These are phyloP conservation scores for Aspergillus alliaceus DNA, from an alignment of 2,329 filamentous ascomycete genomes.

Conservation along the genomic window DNA sequence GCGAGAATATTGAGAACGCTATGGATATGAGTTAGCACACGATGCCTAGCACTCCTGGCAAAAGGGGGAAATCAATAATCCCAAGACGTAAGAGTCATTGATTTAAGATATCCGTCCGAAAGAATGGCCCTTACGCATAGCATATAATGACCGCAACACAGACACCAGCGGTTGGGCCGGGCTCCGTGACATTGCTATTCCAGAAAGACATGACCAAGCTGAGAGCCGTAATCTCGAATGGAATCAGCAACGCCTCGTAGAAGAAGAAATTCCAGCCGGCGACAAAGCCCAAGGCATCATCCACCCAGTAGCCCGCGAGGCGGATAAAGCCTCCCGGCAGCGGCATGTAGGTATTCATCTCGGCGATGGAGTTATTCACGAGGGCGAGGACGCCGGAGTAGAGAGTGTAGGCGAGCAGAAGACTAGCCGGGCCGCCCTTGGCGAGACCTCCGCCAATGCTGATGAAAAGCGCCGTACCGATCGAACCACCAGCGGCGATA, in stretches of 20 bases:
- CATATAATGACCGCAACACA: constrained; percentile 25
- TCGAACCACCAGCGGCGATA: constrained; percentile 43
- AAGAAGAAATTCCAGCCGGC: constrained; percentile 52
- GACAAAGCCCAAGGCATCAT: constrained; percentile 46
- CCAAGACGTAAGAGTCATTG: neutral
- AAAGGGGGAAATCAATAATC: too few species aligned
- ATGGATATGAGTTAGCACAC: neutral
- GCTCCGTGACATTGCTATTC: constrained; percentile 31
- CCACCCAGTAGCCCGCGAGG: constrained; percentile 46
- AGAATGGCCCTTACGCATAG: constrained; percentile 22
- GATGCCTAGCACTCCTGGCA: too few species aligned
- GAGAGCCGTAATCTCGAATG: constrained; percentile 45
- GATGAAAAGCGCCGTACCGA: constrained; percentile 41
- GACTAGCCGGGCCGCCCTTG: constrained; percentile 38
- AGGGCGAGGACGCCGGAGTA: constrained; percentile 34
- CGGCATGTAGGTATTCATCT: constrained; percentile 48
- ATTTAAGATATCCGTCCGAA: neutral
- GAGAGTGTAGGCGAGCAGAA: constrained; percentile 38
- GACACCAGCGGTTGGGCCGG: constrained; percentile 35
- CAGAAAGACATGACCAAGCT: constrained; percentile 42
- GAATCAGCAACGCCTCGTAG: constrained; percentile 40
- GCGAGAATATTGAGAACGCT: constrained; percentile 65
- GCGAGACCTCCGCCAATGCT: constrained; percentile 40
- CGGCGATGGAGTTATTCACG: constrained; percentile 43
- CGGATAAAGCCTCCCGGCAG: constrained; percentile 43